Evolutionary conservation across 257 asterid genomes (phyloP).

Genomic region (Leonotis leonurus): DNA sequence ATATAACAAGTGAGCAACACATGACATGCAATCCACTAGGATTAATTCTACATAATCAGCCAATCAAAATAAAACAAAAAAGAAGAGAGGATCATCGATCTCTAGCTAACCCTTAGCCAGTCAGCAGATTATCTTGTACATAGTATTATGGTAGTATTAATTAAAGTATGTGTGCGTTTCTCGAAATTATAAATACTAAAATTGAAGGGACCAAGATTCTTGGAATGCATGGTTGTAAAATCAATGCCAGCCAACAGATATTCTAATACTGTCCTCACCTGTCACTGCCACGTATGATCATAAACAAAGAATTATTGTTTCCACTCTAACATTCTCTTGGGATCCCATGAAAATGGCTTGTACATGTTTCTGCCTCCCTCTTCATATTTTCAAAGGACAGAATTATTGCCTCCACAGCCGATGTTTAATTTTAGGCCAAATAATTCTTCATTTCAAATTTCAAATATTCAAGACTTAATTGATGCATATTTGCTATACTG

Average conservation of each 20-base stretch:
- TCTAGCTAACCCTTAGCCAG: neutral
- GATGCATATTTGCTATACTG: too few relatives aligned
- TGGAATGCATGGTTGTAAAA: slow-evolving; percentile 40
- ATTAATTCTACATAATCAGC: slow-evolving; percentile 16
- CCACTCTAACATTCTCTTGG: slow-evolving; percentile 42
- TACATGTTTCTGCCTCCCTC: slow-evolving; percentile 1
- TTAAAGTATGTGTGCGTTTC: neutral
- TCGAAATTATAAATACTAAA: neutral
- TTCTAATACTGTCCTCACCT: slow-evolving; percentile 40
- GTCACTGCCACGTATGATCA: slow-evolving; percentile 16
- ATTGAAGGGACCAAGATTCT: slow-evolving; percentile 27
- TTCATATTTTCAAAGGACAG: slow-evolving; percentile 14
- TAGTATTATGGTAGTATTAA: too few relatives aligned
- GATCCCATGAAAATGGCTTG: slow-evolving; percentile 44
- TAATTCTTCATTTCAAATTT: too few relatives aligned
- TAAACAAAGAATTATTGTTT: slow-evolving; percentile 45
- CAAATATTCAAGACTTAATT: too few relatives aligned
- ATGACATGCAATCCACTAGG: slow-evolving; percentile 28
- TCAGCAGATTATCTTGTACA: neutral
- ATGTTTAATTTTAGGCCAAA: too few relatives aligned
- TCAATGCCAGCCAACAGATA: slow-evolving; percentile 47
- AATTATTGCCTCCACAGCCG: too few relatives aligned
- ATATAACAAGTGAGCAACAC: slow-evolving; percentile 22
- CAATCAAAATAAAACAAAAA: slow-evolving; percentile 20
- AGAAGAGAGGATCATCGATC: neutral